phyloP scores from a whole-genome alignment of 2,329 filamentous ascomycete genomes.

The Pseudocercospora fuligena region DNA sequence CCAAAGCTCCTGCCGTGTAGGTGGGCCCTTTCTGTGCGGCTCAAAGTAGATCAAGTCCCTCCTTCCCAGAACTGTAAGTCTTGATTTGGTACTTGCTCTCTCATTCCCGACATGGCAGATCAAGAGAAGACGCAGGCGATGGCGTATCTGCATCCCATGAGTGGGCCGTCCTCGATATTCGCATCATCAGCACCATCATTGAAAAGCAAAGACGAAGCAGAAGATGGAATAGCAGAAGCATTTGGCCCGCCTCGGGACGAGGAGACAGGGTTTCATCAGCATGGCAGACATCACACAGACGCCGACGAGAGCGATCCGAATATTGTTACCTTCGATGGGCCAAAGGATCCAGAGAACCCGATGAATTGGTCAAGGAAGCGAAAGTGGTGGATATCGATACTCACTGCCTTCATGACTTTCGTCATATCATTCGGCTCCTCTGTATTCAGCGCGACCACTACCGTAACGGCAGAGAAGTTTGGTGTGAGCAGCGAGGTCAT shows the following conservation, averaged over 20 bases:
- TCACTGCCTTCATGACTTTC: conserved; percentile 26
- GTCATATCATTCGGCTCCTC: conserved; percentile 60
- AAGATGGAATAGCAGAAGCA: conserved; percentile 21
- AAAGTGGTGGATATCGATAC: conserved; percentile 41
- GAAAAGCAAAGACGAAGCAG: conserved; percentile 12
- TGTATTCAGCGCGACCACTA: conserved; percentile 20
- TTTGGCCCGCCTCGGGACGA: conserved; percentile 20
- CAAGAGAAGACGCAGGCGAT: background rate
- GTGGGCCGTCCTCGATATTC: conserved; percentile 1
- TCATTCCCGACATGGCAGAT: background rate
- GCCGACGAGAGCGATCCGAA: conserved; percentile 13
- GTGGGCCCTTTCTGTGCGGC: background rate
- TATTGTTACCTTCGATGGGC: conserved; percentile 26
- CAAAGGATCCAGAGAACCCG: conserved; percentile 50
- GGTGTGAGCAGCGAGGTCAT: conserved; percentile 29
- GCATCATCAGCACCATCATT: conserved; percentile 5
- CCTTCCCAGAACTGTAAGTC: background rate
- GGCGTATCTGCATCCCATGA: background rate
- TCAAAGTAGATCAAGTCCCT: background rate
- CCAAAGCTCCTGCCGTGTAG: background rate
- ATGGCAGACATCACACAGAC: conserved; percentile 16
- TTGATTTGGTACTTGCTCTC: background rate
- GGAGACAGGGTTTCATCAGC: conserved; percentile 23
- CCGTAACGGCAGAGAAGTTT: conserved; percentile 22
- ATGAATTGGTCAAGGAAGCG: conserved; percentile 50